These are phyloP conservation scores for Fusarium goolgardi DNA, from an alignment of 2,329 filamentous ascomycete species.

Conservation along the genomic window DNA sequence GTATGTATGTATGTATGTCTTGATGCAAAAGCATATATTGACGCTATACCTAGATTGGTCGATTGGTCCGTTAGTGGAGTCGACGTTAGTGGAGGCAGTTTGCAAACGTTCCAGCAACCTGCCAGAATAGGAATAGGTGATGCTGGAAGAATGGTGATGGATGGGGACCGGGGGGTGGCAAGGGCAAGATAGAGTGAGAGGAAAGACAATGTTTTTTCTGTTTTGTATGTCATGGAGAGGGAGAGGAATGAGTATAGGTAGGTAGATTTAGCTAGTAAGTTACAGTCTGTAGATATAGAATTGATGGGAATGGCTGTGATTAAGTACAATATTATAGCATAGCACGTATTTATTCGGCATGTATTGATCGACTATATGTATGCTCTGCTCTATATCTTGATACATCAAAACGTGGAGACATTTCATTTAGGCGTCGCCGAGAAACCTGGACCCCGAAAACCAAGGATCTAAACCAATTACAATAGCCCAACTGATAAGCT, in stretches of 20 bases:
- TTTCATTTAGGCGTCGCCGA: slow-evolving; percentile 11
- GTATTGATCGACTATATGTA: neutral
- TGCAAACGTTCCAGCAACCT: slow-evolving; percentile 47
- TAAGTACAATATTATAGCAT: too few species aligned
- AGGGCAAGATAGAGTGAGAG: neutral
- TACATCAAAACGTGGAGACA: slow-evolving; percentile 1
- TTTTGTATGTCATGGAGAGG: neutral
- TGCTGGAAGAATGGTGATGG: slow-evolving; percentile 38
- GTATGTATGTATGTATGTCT: too few species aligned
- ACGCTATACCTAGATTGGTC: slow-evolving; percentile 12
- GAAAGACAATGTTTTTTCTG: too few species aligned
- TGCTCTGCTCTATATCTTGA: neutral
- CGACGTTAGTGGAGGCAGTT: slow-evolving; percentile 27
- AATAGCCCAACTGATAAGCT: slow-evolving; percentile 29
- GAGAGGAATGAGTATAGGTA: neutral
- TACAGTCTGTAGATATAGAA: too few species aligned
- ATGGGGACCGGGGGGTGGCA: slow-evolving; percentile 38
- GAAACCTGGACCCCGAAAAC: neutral
- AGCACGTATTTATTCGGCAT: too few species aligned
- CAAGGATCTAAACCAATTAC: slow-evolving; percentile 1
- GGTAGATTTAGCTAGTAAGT: too few species aligned
- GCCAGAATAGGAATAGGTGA: slow-evolving; percentile 42
- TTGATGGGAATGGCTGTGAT: too few species aligned
- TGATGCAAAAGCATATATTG: neutral
- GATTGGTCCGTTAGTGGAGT: slow-evolving; percentile 30